Base-by-base conservation (phyloP, 2,329 filamentous ascomycete species). In the Tolypocladium inflatum region DNA sequence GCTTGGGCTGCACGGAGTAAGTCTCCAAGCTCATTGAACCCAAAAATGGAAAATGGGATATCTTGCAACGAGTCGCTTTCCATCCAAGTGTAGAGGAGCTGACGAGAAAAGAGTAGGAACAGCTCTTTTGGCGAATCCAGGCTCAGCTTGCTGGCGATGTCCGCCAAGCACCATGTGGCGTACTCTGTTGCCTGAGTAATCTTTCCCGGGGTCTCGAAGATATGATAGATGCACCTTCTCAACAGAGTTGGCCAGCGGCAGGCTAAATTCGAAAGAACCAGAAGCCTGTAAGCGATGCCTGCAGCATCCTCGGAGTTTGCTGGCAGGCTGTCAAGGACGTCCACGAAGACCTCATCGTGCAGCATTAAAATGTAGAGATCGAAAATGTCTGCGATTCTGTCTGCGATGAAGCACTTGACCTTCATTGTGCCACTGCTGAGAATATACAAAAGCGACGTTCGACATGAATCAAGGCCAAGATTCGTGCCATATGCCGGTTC, bases 11-110 rank as follows among this genome's bases (percentile, higher is more conserved):
- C 84, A 7, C 72, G 67, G 3, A 97, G 71, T 56, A 99, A 80
- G 5, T 90, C 85, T 21, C 78, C 70, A 2, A 97, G 79, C 19
- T 74, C 83, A 1, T 73, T 59, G 67, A 95, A 99, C 1, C 86
- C 88, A 70, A 99, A 99, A 2, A 94, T 89, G n/a, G 80, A 76
- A 67, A 83, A 96, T 0, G 94, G 93, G 54, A 99, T 89, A 4
- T 84, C 78, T n/a, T 81, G 77, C 9, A 96, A 76, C 1, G 76
- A 73, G 59, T 87, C 82, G 1, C 75, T 74, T 61, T 90, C 85
- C 4, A 95, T 82, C 93, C 92, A 99, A 0, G 91, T 96, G 68
- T 90, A 96, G 3, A 97, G 76, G 8, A 99, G 79, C 67, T 99
- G 94, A 2, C 92, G 86, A 8, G 90, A 86, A 68, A 97, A 99